Conservation (phyloP, 2,329 filamentous ascomycete genomes). For the Trichoderma polysporum region DNA sequence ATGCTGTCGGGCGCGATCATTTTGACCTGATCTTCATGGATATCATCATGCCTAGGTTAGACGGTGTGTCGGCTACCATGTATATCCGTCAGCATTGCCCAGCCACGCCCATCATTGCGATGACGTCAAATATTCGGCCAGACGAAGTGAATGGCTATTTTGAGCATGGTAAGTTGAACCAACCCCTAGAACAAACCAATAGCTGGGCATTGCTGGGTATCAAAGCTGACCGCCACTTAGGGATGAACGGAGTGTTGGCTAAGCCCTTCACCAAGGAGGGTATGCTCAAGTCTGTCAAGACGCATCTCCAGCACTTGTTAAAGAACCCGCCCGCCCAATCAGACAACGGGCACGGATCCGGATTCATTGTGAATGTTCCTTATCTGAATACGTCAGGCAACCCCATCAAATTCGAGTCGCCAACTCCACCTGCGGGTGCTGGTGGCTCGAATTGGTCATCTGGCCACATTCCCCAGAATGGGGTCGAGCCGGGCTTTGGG, state of each 20-base stretch:
- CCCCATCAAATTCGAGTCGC: conserved; percentile 52
- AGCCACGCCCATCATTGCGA: conserved; percentile 86
- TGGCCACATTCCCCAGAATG: conserved; percentile 48
- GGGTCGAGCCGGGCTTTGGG: conserved; percentile 48
- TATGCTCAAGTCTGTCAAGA: conserved; percentile 81
- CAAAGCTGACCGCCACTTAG: conserved; percentile 46
- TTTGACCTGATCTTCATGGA: conserved; percentile 80
- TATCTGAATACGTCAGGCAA: conserved; percentile 37
- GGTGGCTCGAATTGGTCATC: conserved; percentile 52
- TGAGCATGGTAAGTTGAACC: conserved; percentile 71
- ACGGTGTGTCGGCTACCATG: conserved; percentile 91
- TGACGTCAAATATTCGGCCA: conserved; percentile 97
- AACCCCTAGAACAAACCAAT: conserved; percentile 18
- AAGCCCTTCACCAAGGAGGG: conserved; percentile 94
- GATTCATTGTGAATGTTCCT: conserved; percentile 36
- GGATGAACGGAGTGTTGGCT: conserved; percentile 95
- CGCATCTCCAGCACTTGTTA: conserved; percentile 81
- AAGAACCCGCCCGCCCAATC: conserved; percentile 58
- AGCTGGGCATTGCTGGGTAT: not conserved
- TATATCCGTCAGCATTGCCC: conserved; percentile 86
- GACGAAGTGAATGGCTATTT: conserved; percentile 98
- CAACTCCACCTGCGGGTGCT: conserved; percentile 53
- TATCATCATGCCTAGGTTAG: conserved; percentile 95
- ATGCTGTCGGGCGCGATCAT: conserved; percentile 44
- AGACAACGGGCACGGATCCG: conserved; percentile 33